These are phyloP conservation scores for Craterostigma plantagineum DNA, from an alignment of 257 asterid genomes.

Conservation along the genomic window DNA sequence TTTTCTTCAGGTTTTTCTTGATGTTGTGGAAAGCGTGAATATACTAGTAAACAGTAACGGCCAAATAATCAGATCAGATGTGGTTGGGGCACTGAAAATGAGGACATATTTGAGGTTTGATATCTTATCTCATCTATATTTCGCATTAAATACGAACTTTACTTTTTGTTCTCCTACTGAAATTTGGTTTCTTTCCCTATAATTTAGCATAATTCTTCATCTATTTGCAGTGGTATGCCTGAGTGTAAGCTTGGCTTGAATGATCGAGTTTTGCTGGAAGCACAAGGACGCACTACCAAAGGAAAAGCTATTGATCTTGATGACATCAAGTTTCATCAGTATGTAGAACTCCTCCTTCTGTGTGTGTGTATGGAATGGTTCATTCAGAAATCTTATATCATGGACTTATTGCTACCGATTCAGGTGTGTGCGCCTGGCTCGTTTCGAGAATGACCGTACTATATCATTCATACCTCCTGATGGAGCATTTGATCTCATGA, in stretches of 20 bases:
- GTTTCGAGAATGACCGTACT: constrained; percentile 38
- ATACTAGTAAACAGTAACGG: too few species aligned
- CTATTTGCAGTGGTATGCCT: too few species aligned
- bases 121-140: constrained; percentile 2
- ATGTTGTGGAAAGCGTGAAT: too few species aligned
- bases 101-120: constrained; percentile 26
- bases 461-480: constrained; percentile 45
- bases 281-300: constrained; percentile 31
- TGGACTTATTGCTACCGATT: too few species aligned
- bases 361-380: too few species aligned
- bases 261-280: constrained; percentile 31
- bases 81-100: constrained; percentile 35
- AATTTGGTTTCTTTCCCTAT: background rate
- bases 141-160: background rate
- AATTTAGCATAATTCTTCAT: constrained; percentile 22
- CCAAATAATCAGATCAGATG: too few species aligned
- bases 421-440: constrained; percentile 41
- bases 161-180: background rate
- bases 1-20: background rate
- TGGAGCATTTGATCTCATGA: constrained; percentile 43
- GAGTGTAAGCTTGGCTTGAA: constrained; percentile 36
- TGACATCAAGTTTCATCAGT: constrained; percentile 45
- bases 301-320: too few species aligned
- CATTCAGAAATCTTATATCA: too few species aligned
- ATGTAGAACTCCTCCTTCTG: too few species aligned